phyloP scores from a whole-genome alignment of 371 early-diverging fungal genomes.

The Apophysomyces sp. region DNA sequence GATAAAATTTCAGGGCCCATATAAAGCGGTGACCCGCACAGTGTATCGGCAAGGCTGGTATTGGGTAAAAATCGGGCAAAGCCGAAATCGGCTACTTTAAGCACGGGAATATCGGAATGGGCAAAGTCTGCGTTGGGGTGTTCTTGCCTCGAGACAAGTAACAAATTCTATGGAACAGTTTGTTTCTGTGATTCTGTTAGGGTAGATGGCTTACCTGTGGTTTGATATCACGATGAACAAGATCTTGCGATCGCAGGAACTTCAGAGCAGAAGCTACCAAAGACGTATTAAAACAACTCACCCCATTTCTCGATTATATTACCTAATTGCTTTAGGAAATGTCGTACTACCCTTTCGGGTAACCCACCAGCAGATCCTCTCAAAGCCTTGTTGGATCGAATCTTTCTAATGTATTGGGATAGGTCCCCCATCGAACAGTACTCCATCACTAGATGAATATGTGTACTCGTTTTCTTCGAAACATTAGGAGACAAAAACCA shows the following conservation, averaged over 20 bases:
- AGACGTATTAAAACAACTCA: background rate
- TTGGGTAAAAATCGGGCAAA: constrained; percentile 89
- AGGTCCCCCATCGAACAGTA: constrained; percentile 92
- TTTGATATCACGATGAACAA: constrained; percentile 98
- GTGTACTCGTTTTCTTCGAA: constrained; percentile 81
- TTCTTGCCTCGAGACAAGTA: constrained; percentile 58
- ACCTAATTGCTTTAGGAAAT: constrained; percentile 88
- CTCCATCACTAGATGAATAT: constrained; percentile 95
- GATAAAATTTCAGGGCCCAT: constrained; percentile 97
- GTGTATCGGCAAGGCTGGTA: constrained; percentile 87
- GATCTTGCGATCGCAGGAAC: constrained; percentile 78
- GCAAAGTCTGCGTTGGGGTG: constrained; percentile 36
- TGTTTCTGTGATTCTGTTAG: background rate
- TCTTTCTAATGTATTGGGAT: constrained; percentile 80
- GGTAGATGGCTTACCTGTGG: constrained; percentile 68
- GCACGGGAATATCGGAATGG: constrained; percentile 57
- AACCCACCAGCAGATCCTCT: constrained; percentile 68
- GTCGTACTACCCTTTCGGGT: constrained; percentile 72
- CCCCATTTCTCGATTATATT: constrained; percentile 8
- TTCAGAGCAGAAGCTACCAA: constrained; percentile 75
- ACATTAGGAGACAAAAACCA: background rate
- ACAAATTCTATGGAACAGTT: constrained; percentile 65
- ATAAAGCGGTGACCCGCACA: constrained; percentile 95
- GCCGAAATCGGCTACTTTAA: constrained; percentile 97
- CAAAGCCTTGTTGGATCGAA: constrained; percentile 47